Evolutionary conservation across 148 eudicot species (phyloP), one percentile per base, ranked within the genome.

Genomic region (Arctostaphylos glauca): DNA sequence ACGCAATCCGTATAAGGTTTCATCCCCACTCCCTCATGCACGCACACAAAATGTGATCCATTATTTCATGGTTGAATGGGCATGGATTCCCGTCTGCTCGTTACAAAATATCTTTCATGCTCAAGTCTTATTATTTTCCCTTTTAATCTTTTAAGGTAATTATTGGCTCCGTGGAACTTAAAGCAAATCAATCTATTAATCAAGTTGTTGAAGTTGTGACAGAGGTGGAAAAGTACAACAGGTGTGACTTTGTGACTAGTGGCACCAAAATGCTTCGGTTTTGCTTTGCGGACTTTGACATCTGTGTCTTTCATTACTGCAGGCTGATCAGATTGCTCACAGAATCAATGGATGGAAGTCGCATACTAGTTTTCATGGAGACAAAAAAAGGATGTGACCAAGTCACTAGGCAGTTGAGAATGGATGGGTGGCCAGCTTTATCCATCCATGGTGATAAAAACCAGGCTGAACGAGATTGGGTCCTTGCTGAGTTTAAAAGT

Each of bases 401-500:
- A 83, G 94, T 96, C 49, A 96, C 99, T 54, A 91, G 97, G 84
- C 96, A 94, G 55, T 87, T 96, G 81, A 96, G 97, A 89, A 91
- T 93, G 95, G 97, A 97, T 90, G 98, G 98, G 77, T 97, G 99
- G 98, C 97, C 98, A 25, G 99, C 98, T 82, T 84, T 97, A 83
- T 94, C 97, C 87, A 94, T 97, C 84, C 99, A 97, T 88, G 99
- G 99, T 89, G 98, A 97, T 90, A 97, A 97, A 89, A 97, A 91
- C 86, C 99, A 94, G 91, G 88, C 92, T 21, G 98, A 94, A 87
- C 91, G 98, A 87, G 99, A 94, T 86, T 94, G 98, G 98, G 99
- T 96, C 74, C 90, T 96, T 84, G 89, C 98, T 75, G 99, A 96
- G 85, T 97, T 97, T 88, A 94, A 91, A 92, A 94, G 88, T 94